Percentiles rank a stretch among this genome's conserved stretches.
These are phyloP conservation scores for Aspergillus ustus DNA, from an alignment of 2,329 filamentous ascomycete genomes.

Conservation along the genomic window DNA sequence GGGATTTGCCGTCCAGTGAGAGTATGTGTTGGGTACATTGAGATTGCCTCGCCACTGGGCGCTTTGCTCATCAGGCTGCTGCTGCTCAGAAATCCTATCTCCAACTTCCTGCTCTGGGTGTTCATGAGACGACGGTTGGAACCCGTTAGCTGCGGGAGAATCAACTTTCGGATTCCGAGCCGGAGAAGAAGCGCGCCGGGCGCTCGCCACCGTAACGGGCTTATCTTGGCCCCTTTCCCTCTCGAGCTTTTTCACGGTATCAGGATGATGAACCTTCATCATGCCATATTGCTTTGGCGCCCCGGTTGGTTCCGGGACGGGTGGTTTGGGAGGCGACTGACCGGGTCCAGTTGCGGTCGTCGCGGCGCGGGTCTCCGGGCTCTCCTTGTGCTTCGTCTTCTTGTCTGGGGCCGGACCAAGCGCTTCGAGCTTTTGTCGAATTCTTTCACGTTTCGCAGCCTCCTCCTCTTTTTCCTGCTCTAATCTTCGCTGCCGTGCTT, in stretches of 20 bases:
- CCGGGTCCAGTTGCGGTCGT: conserved; percentile 37
- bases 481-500: conserved; percentile 57
- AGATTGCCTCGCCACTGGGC: conserved; percentile 45
- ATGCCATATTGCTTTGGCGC: conserved; percentile 65
- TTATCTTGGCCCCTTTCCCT: conserved; percentile 43
- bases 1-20: conserved; percentile 42
- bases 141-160: conserved; percentile 35
- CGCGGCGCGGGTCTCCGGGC: conserved; percentile 32
- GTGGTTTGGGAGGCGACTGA: conserved; percentile 62
- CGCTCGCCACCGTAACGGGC: conserved; percentile 26
- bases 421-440: conserved; percentile 60
- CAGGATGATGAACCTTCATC: conserved; percentile 65
- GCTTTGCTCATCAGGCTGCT: conserved; percentile 37
- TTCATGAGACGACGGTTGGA: conserved; percentile 28
- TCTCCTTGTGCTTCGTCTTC: conserved; percentile 35
- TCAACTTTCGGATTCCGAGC: conserved; percentile 35
- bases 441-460: conserved; percentile 61
- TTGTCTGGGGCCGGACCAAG: conserved; percentile 53
- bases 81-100: conserved; percentile 31
- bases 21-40: conserved; percentile 41
- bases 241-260: conserved; percentile 55
- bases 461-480: conserved; percentile 62
- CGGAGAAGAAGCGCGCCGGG: conserved; percentile 38
- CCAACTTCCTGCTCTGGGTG: conserved; percentile 22
- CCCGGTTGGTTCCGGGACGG: conserved; percentile 60